phyloP scores from a whole-genome alignment of 805 yeast genomes.

The Candida suzukii region DNA sequence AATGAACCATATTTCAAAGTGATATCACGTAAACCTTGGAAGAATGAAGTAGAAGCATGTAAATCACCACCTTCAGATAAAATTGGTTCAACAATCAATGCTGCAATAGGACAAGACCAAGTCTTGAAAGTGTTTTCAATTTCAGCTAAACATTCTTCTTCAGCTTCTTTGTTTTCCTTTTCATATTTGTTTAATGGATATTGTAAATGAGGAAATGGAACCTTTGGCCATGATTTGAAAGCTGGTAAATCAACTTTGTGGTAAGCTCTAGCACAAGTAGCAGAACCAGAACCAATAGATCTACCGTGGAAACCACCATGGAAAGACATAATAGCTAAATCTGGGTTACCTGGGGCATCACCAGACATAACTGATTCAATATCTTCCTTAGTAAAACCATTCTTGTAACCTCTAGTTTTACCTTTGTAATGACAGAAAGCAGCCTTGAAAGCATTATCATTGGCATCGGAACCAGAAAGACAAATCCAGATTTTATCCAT shows the following conservation, averaged over 20 bases:
- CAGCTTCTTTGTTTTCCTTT: slow-evolving; percentile 67
- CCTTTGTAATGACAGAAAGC: slow-evolving; percentile 76
- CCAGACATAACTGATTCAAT: slow-evolving; percentile 69
- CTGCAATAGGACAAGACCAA: slow-evolving; percentile 79
- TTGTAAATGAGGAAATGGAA: slow-evolving; percentile 71
- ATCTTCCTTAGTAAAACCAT: slow-evolving; percentile 64
- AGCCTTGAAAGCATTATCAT: slow-evolving; percentile 84
- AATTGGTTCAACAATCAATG: slow-evolving; percentile 83
- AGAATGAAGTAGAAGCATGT: slow-evolving; percentile 70
- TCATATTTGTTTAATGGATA: slow-evolving; percentile 86
- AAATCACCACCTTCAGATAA: slow-evolving; percentile 92
- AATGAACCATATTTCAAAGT: slow-evolving; percentile 65
- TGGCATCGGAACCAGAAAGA: slow-evolving; percentile 81
- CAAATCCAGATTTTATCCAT: slow-evolving; percentile 72
- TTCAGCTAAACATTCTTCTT: slow-evolving; percentile 67
- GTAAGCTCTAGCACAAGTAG: slow-evolving; percentile 90
- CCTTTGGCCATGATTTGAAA: slow-evolving; percentile 96
- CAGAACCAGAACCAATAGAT: slow-evolving; percentile 82
- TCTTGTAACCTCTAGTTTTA: slow-evolving; percentile 54
- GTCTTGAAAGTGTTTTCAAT: slow-evolving; percentile 67
- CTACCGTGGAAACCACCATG: slow-evolving; percentile 92
- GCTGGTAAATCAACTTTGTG: slow-evolving; percentile 92
- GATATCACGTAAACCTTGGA: slow-evolving; percentile 76
- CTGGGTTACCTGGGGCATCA: slow-evolving; percentile 83
- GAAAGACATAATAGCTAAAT: slow-evolving; percentile 78